Base-by-base conservation (phyloP, 2,329 filamentous ascomycete species). In the Beauveria australis region DNA sequence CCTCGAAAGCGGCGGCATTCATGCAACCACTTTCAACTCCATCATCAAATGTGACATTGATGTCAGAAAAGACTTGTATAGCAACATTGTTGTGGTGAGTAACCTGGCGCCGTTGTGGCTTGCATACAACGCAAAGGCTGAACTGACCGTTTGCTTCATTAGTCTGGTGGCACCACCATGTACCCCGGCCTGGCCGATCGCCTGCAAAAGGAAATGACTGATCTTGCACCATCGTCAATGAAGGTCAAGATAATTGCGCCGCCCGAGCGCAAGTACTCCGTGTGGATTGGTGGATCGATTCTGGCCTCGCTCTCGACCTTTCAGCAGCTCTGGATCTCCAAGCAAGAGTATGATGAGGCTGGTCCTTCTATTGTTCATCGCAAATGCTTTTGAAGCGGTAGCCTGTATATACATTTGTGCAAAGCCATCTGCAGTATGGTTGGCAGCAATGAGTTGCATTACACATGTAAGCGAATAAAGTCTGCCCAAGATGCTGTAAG, bases 281-380 rank as follows among this genome's bases (percentile, higher is more conserved):
- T 99, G 86, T 99, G 94, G 94, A 99, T 99, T 79, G 94, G 94
- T 94, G 94, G 94, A 88, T 99, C 94, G 80, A 99, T 99, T 83
- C 83, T 99, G 75, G 94, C 94, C 73, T 99, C 94, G 68, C 90
- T 99, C 74, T 99, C 94, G 72, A 99, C 94, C 81, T 99, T 99
- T 93, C 94, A 99, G 87, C 94, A 99, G 85, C 99, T 99, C 94
- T 99, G 94, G 94, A 97, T 99, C 88, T 99, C 94, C 74, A 99
- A 99, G 92, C 94, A 99, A 85, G 93, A 97, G 87, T 97, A 97
- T 89, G 94, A 99, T 84, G 94, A 97, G 91, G 94, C 89, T 80
- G 93, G 93, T 82, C 94, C 93, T 73, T 97, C 92, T 75, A 97
- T 97, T 76, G 93, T 97, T 74, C 93, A 97, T 89, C 91, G 92